These are phyloP conservation scores for Haplosporangium sp. DNA, from an alignment of 371 early-diverging fungal species.

Conservation along the genomic window DNA sequence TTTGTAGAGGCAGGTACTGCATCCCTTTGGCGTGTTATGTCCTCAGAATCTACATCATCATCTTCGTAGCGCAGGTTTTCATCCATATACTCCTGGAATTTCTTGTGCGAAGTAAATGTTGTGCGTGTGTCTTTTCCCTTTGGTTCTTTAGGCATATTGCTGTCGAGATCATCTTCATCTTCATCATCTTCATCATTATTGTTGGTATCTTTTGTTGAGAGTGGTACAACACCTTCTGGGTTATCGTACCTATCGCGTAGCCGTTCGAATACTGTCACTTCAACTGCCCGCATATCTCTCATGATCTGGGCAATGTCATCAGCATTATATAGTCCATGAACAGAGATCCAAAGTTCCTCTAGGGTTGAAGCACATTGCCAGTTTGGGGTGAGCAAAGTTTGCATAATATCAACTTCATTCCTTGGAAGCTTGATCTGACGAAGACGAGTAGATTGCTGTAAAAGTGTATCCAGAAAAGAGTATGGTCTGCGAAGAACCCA, in stretches of 20 bases:
- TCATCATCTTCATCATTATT: no score
- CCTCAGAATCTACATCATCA: background rate
- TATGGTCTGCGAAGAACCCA: background rate
- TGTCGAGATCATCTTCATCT: background rate
- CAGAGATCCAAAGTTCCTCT: background rate
- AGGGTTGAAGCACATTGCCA: background rate
- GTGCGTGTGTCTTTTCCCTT: no score
- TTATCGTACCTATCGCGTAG: background rate
- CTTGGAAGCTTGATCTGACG: conserved; percentile 3
- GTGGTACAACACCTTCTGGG: background rate
- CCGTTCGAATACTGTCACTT: background rate
- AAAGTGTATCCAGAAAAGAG: background rate
- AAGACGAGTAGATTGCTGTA: background rate
- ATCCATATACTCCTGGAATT: background rate
- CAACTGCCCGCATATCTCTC: background rate
- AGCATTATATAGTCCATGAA: background rate
- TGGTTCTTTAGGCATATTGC: no score
- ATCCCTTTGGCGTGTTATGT: background rate
- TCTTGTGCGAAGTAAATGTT: background rate
- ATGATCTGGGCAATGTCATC: background rate
- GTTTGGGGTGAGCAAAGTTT: background rate
- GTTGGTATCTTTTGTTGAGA: background rate
- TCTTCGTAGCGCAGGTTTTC: background rate
- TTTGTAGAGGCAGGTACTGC: background rate
- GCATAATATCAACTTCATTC: background rate